A percentile compares a stretch with the other conserved stretches of the same genome.
Evolutionary conservation across 345 rosid genomes (phyloP).

Genomic region (Hibiscus tridactylites): DNA sequence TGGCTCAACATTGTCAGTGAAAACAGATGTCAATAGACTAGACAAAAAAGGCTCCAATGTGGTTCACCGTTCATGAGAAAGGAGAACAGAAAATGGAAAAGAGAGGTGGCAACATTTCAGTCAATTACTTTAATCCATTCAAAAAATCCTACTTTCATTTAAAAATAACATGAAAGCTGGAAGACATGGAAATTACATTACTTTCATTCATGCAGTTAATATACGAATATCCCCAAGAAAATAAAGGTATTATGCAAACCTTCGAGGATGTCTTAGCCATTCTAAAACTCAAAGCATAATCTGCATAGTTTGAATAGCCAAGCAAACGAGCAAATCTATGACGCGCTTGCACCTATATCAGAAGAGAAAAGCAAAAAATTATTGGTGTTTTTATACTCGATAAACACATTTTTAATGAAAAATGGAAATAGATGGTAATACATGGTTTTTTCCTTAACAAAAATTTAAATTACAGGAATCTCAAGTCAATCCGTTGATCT

Average conservation of each 20-base stretch:
- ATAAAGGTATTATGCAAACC: conserved; percentile 35
- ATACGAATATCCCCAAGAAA: conserved; percentile 5
- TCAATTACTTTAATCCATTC: neutral
- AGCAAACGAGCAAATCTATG: conserved; percentile 76
- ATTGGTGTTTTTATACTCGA: neutral
- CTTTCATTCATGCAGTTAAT: neutral
- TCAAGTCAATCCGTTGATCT: neutral
- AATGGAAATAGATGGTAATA: neutral
- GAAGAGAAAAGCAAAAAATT: neutral
- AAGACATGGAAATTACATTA: neutral
- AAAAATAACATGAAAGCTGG: neutral
- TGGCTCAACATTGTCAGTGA: neutral
- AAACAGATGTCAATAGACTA: neutral
- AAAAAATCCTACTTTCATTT: neutral
- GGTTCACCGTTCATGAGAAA: neutral
- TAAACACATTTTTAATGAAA: neutral
- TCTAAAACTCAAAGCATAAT: conserved; percentile 66
- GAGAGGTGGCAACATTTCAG: neutral
- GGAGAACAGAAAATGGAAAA: neutral
- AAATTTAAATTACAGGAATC: neutral
- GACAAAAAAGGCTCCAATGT: neutral
- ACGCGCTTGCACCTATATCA: conserved; percentile 66
- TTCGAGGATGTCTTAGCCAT: conserved; percentile 81
- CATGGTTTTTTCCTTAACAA: neutral
- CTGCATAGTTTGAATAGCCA: conserved; percentile 82